Conservation (phyloP, 1,284 basidiomycete species). For the Fomitopsis pinicola region DNA sequence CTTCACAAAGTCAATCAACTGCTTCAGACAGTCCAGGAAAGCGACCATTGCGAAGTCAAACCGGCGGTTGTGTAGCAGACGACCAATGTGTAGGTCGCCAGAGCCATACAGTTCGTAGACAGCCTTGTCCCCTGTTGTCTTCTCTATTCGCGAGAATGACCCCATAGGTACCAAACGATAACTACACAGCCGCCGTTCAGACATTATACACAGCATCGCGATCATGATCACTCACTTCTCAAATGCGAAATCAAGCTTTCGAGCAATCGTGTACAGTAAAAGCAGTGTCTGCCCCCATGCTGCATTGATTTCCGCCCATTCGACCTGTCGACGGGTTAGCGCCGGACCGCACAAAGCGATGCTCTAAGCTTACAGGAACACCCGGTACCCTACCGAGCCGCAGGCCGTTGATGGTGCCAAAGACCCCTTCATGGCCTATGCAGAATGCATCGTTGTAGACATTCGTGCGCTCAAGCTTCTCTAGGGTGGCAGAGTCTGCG, state of each 20-base stretch:
- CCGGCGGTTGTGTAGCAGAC: slow-evolving; percentile 88
- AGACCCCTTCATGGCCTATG: slow-evolving; percentile 91
- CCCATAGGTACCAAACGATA: slow-evolving; percentile 90
- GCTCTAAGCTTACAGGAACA: slow-evolving; percentile 48
- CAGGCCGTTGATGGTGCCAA: slow-evolving; percentile 96
- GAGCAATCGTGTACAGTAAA: slow-evolving; percentile 85
- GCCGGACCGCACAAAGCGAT: slow-evolving; percentile 3
- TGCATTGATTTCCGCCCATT: slow-evolving; percentile 99
- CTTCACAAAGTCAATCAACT: slow-evolving; percentile 82
- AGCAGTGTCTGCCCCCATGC: slow-evolving; percentile 98
- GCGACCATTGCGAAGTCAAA: slow-evolving; percentile 97
- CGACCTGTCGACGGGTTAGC: slow-evolving; percentile 53
- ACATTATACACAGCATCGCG: background rate
- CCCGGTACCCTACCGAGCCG: slow-evolving; percentile 84
- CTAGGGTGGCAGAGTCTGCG: slow-evolving; percentile 70
- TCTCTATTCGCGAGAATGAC: slow-evolving; percentile 89
- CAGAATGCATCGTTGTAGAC: slow-evolving; percentile 99
- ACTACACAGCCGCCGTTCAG: slow-evolving; percentile 36
- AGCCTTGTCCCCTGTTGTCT: slow-evolving; percentile 76
- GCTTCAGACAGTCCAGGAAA: slow-evolving; percentile 91
- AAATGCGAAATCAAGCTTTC: slow-evolving; percentile 85
- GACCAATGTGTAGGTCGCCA: slow-evolving; percentile 83
- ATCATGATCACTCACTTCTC: slow-evolving; percentile 55
- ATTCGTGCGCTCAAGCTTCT: slow-evolving; percentile 89
- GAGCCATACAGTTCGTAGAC: slow-evolving; percentile 89